phyloP scores from a whole-genome alignment of 164 flowering plant species.

The Vitis rupestris region DNA sequence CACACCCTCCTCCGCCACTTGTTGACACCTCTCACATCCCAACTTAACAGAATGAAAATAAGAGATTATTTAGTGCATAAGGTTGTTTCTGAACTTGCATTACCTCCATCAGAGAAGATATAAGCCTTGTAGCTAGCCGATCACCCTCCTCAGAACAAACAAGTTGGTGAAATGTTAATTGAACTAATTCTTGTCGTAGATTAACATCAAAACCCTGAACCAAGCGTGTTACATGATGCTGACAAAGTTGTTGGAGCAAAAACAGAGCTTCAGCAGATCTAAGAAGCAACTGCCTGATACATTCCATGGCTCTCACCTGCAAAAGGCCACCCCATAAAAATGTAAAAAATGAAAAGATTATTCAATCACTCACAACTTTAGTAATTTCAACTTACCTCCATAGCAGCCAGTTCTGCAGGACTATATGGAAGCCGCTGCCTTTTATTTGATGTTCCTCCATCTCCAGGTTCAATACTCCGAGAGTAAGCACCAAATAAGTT shows the following conservation, averaged over 20 bases:
- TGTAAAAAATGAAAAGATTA: not conserved
- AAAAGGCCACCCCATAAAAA: constrained; percentile 9
- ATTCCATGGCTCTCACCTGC: constrained; percentile 97
- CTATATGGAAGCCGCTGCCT: constrained; percentile 87
- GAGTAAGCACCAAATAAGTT: constrained; percentile 78
- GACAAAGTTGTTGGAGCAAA: constrained; percentile 84
- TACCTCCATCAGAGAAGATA: constrained; percentile 95
- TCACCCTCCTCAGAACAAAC: constrained; percentile 97
- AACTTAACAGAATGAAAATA: no score
- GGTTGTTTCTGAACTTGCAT: constrained; percentile 2
- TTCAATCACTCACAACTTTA: not conserved
- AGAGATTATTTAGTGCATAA: not conserved
- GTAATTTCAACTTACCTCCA: constrained; percentile 64
- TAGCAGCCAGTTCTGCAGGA: constrained; percentile 90
- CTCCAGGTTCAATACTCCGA: constrained; percentile 52
- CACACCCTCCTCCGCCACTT: no score
- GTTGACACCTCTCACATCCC: no score
- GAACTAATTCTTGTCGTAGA: constrained; percentile 48
- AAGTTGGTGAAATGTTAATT: constrained; percentile 85
- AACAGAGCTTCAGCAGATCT: constrained; percentile 91
- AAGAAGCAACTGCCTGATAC: constrained; percentile 85
- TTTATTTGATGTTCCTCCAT: constrained; percentile 58
- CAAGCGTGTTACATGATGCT: constrained; percentile 80
- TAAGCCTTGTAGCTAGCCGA: constrained; percentile 80
- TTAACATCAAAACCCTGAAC: constrained; percentile 69